These are phyloP conservation scores for Coemansia erecta DNA, from an alignment of 192 early-diverging fungal genomes.

Conservation along the genomic window DNA sequence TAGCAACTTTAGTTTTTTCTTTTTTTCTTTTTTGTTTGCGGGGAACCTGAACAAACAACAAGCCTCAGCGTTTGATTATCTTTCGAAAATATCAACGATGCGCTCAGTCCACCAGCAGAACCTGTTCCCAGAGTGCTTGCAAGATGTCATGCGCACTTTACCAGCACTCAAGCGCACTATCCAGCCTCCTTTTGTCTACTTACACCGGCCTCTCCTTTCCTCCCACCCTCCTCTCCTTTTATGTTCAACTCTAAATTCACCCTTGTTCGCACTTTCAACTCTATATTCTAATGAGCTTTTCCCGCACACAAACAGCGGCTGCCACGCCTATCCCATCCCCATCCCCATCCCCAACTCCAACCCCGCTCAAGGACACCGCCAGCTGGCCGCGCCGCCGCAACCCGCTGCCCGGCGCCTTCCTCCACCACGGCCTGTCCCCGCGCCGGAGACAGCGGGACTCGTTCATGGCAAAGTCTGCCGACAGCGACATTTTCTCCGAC, in stretches of 20 bases:
- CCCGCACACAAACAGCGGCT: not conserved
- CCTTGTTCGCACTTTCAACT: not conserved
- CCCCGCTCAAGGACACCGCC: constrained; percentile 8
- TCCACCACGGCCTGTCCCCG: constrained; percentile 14
- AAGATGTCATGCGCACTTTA: too few species aligned
- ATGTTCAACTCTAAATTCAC: not conserved
- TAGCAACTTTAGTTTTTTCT: not conserved
- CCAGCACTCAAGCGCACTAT: too few species aligned
- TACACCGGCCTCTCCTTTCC: not conserved
- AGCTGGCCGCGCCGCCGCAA: constrained; percentile 42
- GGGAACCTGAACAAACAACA: too few species aligned
- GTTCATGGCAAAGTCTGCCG: not conserved
- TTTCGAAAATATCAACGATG: too few species aligned
- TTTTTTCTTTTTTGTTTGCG: not conserved
- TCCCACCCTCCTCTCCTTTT: too few species aligned
- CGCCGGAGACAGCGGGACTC: constrained; percentile 10
- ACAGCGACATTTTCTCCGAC: constrained; percentile 24
- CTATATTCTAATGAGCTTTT: constrained; percentile 1
- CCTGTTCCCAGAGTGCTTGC: too few species aligned
- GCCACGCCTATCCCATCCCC: not conserved
- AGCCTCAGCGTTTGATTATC: too few species aligned
- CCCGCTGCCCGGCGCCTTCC: constrained; percentile 31
- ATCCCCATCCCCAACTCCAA: not conserved
- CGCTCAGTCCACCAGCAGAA: too few species aligned
- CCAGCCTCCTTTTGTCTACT: not conserved